Base-by-base conservation (phyloP, 257 asterid species). In the Ligustrum vulgare region DNA sequence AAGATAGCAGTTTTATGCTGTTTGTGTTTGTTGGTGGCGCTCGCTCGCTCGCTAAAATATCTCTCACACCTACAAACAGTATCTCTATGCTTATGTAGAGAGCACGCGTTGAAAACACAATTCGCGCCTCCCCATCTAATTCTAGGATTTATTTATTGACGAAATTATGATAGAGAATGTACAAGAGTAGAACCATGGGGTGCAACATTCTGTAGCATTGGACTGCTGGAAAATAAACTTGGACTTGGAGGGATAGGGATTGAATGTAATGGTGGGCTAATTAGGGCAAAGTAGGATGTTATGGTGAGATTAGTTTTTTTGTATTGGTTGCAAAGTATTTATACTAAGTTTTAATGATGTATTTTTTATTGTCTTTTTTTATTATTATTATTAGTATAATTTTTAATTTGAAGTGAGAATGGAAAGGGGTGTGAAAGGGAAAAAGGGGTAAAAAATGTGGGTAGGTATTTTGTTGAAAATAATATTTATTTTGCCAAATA, bases 31-130 rank as follows among this genome's bases (percentile, higher is more conserved):
- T 58, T 56, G 80, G 80, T 67, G 84, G 80, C 84, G 82, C 78
- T 66, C 63, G 49, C 58, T 37, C 39, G 67, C 28, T 54, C 34
- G 60, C 80, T 67, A 9, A 23, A 60, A 9, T 23, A 5, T 60
- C 60, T 71, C 84, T 56, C 88, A 18, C 86, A 81, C 86, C 72
- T 82, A 81, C 32, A 73, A 68, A 25, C 75, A 32, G 81, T 31
- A 37, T 60, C 11, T 67, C 34, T 34, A 36, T 36, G 32, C 8
- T 12, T 70, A 56, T 56, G 47, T 83, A 77, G 62, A 67, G 47
- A 12, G 25, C 35, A 9, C 35, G 12, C 64, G 9, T 4, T 54
- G 63, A 22, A 54, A 20, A 60, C 67, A 60, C 67, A 60, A 23
- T 60, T 60, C 33, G 67, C 67, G 67, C 67, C 34, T 23, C 67